A percentile compares a stretch with the other conserved stretches of the same genome.
These are phyloP conservation scores for Euphorbia schlechtendalii DNA, from an alignment of 441 rosid species.

Conservation along the genomic window DNA sequence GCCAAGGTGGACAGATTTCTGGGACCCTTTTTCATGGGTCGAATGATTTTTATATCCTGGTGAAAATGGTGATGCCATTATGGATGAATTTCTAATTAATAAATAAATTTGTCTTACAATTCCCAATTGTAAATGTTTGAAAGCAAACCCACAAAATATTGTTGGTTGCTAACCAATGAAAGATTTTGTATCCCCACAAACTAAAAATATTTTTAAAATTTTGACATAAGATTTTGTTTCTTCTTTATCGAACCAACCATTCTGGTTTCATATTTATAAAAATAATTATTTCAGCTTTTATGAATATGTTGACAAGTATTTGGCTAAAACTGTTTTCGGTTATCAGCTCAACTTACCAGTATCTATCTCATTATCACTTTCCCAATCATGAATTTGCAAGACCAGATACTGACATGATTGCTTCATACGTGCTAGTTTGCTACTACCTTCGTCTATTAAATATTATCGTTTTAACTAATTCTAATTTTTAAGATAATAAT, in stretches of 20 bases:
- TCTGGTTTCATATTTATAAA: not conserved
- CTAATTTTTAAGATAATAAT: too few species aligned
- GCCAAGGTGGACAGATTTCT: constrained; percentile 7
- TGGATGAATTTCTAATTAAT: not conserved
- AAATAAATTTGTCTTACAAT: not conserved
- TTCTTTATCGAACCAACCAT: constrained; percentile 18
- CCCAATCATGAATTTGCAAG: constrained; percentile 14
- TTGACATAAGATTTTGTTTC: constrained; percentile 24
- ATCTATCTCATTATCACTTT: constrained; percentile 25
- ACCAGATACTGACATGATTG: constrained; percentile 29
- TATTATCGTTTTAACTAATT: too few species aligned
- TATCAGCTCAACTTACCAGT: too few species aligned
- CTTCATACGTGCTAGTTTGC: not conserved
- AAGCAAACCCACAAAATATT: constrained; percentile 16
- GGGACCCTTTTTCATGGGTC: constrained; percentile 15
- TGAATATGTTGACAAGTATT: too few species aligned
- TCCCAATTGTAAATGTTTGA: not conserved
- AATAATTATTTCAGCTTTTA: constrained; percentile 12
- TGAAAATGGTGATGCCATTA: constrained; percentile 12
- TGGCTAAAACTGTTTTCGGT: too few species aligned
- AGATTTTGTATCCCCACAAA: constrained; percentile 23
- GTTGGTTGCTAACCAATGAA: constrained; percentile 20
- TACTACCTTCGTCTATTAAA: too few species aligned
- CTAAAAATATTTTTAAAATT: not conserved
- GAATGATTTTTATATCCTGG: not conserved